phyloP scores from a whole-genome alignment of 164 flowering plant genomes.

The Tetrastigma voinierianum region DNA sequence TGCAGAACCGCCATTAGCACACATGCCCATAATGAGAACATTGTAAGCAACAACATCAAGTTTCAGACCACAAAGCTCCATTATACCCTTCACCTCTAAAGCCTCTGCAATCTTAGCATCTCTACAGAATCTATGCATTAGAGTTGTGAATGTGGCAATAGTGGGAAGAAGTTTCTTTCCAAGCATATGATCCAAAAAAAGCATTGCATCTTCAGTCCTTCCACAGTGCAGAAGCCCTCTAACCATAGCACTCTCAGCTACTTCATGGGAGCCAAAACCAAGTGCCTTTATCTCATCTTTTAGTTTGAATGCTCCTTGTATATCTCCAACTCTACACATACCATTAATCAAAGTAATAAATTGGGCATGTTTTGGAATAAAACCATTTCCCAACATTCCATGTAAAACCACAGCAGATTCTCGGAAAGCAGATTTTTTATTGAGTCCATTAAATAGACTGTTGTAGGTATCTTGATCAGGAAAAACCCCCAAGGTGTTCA shows the following conservation, averaged over 20 bases:
- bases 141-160: conserved; percentile 70
- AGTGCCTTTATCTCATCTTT: conserved; percentile 62
- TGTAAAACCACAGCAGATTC: conserved; percentile 43
- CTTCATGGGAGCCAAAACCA: conserved; percentile 38
- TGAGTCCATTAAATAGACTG: conserved; percentile 50
- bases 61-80: conserved; percentile 50
- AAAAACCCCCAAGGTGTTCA: conserved; percentile 41
- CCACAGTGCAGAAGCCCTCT: conserved; percentile 73
- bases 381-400: conserved; percentile 56
- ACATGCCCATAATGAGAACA: conserved; percentile 71
- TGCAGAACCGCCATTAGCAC: conserved; percentile 41
- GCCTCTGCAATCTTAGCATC: conserved; percentile 50
- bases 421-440: conserved; percentile 33
- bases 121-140: conserved; percentile 65
- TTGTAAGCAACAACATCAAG: conserved; percentile 69
- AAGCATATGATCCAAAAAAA: conserved; percentile 58
- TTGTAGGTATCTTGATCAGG: conserved; percentile 37
- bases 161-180: conserved; percentile 52
- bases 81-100: conserved; percentile 37
- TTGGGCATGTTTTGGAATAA: conserved; percentile 41
- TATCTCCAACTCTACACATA: conserved; percentile 59
- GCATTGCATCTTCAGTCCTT: conserved; percentile 65
- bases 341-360: conserved; percentile 59
- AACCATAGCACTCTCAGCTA: conserved; percentile 78
- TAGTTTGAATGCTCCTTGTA: conserved; percentile 57